Base-by-base conservation (phyloP, 176 grass and related monocot species). In the Triticum monococcum region DNA sequence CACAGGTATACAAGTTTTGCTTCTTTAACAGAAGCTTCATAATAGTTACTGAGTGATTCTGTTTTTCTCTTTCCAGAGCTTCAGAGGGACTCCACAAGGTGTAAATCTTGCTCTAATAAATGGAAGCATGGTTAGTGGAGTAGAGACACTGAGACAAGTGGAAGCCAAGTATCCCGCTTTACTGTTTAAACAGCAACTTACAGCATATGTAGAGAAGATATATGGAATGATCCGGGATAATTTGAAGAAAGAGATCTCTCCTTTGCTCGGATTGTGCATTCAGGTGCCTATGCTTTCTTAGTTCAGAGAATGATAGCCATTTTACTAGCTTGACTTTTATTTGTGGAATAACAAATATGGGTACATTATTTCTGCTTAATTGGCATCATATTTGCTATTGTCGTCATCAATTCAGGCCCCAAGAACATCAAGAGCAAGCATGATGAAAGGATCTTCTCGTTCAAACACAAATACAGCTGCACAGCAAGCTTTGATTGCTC, bases 141-240 rank as follows among this genome's bases (percentile, higher is more conserved):
- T 91, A 33, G 92, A 92, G 84, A 94, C 92, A 41, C 84, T 94
- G 63, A 84, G 97, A 80, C 97, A 99, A 85, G 97, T 99, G 13
- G 97, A 99, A 86, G 97, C 97, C 26, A 99, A 99, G 85, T 99
- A 99, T 78, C 97, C 97, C 17, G 94, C 94, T 87, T 86, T 96
- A 72, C 79, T 99, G 35, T 99, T 99, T 87, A 99, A 99, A 61
- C 97, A 99, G 38, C 94, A 96, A 73, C 92, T 99, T 79, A 99
- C 94, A 10, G 94, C 94, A 81, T 99, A 99, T 65, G 97, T 99
- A 28, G 97, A 99, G 80, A 99, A 99, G 85, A 96, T 99, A 88
- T 99, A 99, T 83, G 97, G 97, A 85, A 99, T 99, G 97, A 96
- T 99, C 72, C 88, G 97, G n/a, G 97, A 99, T 88, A 99, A 99